These are phyloP conservation scores for Immersiella caudata DNA, from an alignment of 495 filamentous ascomycete genomes.

Conservation along the genomic window DNA sequence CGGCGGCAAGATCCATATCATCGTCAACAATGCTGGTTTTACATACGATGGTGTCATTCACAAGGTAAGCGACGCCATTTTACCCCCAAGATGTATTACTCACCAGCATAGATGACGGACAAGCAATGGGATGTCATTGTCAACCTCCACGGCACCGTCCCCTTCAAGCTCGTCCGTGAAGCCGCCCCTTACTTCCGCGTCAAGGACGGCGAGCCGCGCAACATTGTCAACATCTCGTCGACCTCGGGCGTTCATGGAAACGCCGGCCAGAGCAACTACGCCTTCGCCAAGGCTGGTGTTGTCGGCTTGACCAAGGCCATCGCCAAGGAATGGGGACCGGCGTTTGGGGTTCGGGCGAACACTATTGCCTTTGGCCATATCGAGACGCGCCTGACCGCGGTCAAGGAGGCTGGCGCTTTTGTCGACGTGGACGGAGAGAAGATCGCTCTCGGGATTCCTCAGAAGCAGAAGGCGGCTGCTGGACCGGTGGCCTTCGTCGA, in stretches of 20 bases:
- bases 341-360: conserved; percentile 81
- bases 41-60: conserved; percentile 92
- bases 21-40: conserved; percentile 86
- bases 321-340: conserved; percentile 89
- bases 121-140: conserved; percentile 90
- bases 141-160: conserved; percentile 76
- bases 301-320: conserved; percentile 81
- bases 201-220: conserved; percentile 75
- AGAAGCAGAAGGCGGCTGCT: conserved; percentile 39
- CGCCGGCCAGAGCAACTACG: conserved; percentile 83
- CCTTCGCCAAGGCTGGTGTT: conserved; percentile 79
- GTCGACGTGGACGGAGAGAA: conserved; percentile 76
- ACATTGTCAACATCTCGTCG: conserved; percentile 78
- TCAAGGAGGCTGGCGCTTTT: conserved; percentile 79
- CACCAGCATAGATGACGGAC: conserved; percentile 67
- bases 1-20: conserved; percentile 81
- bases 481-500: conserved; percentile 56
- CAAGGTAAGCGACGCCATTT: conserved; percentile 55
- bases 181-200: conserved; percentile 86
- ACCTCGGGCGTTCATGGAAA: conserved; percentile 83
- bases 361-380: conserved; percentile 83
- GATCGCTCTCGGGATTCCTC: conserved; percentile 76
- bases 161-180: conserved; percentile 78
- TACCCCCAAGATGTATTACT: background rate
- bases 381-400: conserved; percentile 72